Evolutionary conservation across 768 basidiomycete genomes (phyloP), one percentile per base, ranked within the genome.

Genomic region (Auriculariales sp.): DNA sequence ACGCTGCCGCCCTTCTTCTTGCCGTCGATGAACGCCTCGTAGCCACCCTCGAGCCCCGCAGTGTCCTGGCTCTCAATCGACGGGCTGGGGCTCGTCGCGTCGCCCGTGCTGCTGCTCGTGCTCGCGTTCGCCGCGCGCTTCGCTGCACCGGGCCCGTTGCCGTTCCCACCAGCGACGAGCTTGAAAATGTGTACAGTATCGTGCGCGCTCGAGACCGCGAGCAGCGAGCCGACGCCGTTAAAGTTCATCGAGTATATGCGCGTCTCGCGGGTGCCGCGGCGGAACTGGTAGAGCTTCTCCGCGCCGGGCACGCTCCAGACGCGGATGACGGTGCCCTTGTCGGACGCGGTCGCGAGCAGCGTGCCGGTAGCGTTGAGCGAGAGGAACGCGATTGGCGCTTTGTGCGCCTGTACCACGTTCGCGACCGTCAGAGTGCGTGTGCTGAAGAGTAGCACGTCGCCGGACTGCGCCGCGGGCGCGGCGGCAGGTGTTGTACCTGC

Each of bases 121-220:
- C 36, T 4, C 11, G 35, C 27, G 28, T 49, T 25, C 5, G 34
- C 52, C 52, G 42, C 45, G 31, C 45, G 55, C 57, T 52, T 51
- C n/a, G 55, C 57, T 4, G 19, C 46, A n/a, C 52, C 39, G 15
- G 25, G 25, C 31, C 33, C n/a, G n/a, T n/a, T n/a, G 15, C 39
- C 19, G 6, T 25, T 25, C 22, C 39, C 39, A 25, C 39, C 39
- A 4, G 39, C 22, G 0, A 78, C 80, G 3, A 97, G 72, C 66
- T 89, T 90, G 70, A 94, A 99, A 31, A 99, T 83, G 64, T 99
- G 95, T 12, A 99, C 91, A 11, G 94, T 98, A 54, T 90, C 93
- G 53, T 90, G 87, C 47, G 89, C 93, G 9, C 80, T 83, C 60
- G 84, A 87, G 17, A 97, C 93, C 1, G 87, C 90, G 12, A 98